Evolutionary conservation across 352 stramenopile genomes (phyloP), one percentile per base, ranked within the genome.

Genomic region (Plasmopara muralis): DNA sequence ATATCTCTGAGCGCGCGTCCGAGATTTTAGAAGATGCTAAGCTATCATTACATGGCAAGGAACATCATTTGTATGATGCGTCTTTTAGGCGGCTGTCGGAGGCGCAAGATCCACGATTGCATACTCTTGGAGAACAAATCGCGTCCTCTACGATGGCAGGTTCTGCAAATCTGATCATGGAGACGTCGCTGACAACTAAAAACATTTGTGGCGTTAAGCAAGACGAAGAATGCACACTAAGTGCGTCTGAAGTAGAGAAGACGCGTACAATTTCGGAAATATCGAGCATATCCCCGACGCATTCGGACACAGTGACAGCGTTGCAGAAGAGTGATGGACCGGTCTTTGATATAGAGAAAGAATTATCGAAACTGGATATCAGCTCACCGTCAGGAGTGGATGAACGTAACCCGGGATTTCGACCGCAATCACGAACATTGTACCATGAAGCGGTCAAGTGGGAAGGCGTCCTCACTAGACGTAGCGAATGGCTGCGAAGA

Each of bases 21-120:
- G 83, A 93, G 57, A 89, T 93, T 28, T 50, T 93, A 6, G 83
- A 89, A 44, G 83, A 93, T 58, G 83, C 83, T 8, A 86, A 80
- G 46, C 64, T 91, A 20, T 77, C 77, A 29, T 57, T 88, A 30
- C 78, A 90, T 46, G 83, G 83, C 29, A 85, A 91, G 42, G 83
- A 93, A 62, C 83, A 87, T 44, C 88, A 93, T 35, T 50, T 93
- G 40, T 90, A 91, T 52, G 56, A 71, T 40, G 54, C 74, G n/a
- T 87, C 79, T 6, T 44, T 76, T 30, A 62, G 68, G 5, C 63
- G 81, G 14, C 60, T 89, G 33, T 91, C 81, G 13, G 72, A 83
- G 33, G 74, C 77, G 9, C 76, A 87, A 30, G 77, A 91, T 43
- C 70, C 76, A 14, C 64, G 80, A 47, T 70, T 89, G 9, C 81